Percentiles rank a stretch among this genome's conserved stretches.
Conservation (phyloP, 129 eudicot genomes). For the Saussurea involucrata region DNA sequence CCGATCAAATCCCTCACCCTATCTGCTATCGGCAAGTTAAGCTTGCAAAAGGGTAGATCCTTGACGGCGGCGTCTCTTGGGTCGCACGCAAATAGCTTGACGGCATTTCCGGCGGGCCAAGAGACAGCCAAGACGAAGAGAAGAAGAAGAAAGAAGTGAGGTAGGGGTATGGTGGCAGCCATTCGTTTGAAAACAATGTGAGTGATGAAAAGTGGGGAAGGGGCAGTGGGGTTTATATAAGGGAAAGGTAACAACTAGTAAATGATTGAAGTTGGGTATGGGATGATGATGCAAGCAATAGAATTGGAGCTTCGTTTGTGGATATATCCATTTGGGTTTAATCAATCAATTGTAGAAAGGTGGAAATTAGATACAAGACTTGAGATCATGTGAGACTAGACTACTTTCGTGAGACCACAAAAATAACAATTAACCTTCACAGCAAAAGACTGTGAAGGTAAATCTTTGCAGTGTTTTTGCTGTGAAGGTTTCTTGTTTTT, state of each 20-base stretch:
- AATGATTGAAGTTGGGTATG: background rate
- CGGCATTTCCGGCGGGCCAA: slow-evolving; percentile 21
- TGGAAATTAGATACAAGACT: background rate
- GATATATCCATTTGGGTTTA: background rate
- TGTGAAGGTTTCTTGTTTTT: too few species aligned
- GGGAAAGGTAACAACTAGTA: background rate
- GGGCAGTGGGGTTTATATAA: slow-evolving; percentile 13
- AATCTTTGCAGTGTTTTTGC: too few species aligned
- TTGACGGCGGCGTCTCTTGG: slow-evolving; percentile 33
- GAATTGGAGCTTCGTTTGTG: background rate
- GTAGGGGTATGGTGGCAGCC: slow-evolving; percentile 22
- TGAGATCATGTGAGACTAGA: too few species aligned
- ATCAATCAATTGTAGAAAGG: background rate
- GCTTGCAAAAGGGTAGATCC: slow-evolving; percentile 50
- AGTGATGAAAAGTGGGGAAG: background rate
- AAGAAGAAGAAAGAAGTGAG: background rate
- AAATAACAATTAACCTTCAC: too few species aligned
- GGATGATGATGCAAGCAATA: background rate
- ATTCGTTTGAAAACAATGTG: background rate
- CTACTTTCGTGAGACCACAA: too few species aligned
- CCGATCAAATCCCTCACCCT: slow-evolving; percentile 59
- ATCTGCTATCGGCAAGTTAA: slow-evolving; percentile 23
- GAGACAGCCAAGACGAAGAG: slow-evolving; percentile 8
- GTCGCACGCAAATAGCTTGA: slow-evolving; percentile 58
- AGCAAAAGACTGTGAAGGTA: too few species aligned